Evolutionary conservation across 1,284 basidiomycete genomes (phyloP), one percentile per base, ranked within the genome.

Genomic region (Lignosus rhinocerotis): DNA sequence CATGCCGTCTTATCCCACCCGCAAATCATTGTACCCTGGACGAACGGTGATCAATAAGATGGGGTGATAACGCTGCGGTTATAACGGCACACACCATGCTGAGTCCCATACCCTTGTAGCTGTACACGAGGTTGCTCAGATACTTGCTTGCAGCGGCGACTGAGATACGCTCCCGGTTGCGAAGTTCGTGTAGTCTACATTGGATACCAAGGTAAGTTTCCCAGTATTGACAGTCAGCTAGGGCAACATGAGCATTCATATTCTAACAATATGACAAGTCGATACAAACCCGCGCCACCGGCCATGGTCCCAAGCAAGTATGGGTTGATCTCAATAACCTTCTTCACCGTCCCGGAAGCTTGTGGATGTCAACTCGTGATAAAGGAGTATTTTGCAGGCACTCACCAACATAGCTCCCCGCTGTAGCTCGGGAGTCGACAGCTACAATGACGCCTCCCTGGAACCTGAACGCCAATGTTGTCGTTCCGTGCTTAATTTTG

Each of bases 241-340:
- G 47, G 56, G 34, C 12, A 39, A 32, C 7, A 44, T n/a, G 42
- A 42, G 62, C 53, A 58, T 61, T 45, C 39, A 11, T 12, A 59
- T 53, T 64, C 46, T 31, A 47, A 36, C 14, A 30, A 63, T 19
- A 0, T 46, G n/a, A 51, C 16, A 39, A 30, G 16, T 46, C 53
- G 41, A 33, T 10, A 76, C 82, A 47, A 68, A 93, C 94, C 94
- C 64, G 96, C 96, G 77, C 96, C 96, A 78, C 96, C 97, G 61
- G 96, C 96, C 96, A 99, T 99, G 1, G 96, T 99, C 60, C 97
- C 97, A 33, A 99, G 84, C 54, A 99, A 78, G 79, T 97, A 99
- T 47, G 95, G 94, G 80, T 99, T 99, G 77, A 99, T 99, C 80
- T 99, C 97, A 69, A 99, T 99, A 63, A 99, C 96, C 81, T 98